These are phyloP conservation scores for Nidula microcarpa DNA, from an alignment of 768 basidiomycete species.

Conservation along the genomic window DNA sequence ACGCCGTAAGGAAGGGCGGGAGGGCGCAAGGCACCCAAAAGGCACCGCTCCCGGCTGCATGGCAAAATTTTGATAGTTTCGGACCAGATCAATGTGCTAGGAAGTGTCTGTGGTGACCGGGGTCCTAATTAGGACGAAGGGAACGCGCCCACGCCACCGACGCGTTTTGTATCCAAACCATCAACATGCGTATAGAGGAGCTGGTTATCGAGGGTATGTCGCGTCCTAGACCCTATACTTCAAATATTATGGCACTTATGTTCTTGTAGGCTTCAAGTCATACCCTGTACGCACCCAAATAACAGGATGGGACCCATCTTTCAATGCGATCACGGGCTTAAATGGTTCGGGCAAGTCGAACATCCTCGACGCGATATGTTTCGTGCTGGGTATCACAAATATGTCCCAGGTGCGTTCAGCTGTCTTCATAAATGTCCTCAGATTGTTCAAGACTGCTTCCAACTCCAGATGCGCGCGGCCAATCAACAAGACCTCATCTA, in stretches of 20 bases:
- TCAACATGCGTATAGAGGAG: slow-evolving; percentile 86
- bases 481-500: slow-evolving; percentile 99
- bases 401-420: slow-evolving; percentile 73
- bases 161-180: not conserved
- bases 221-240: not conserved
- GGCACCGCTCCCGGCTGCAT: not conserved
- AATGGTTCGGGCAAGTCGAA: slow-evolving; percentile 98
- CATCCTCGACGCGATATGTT: slow-evolving; percentile 98
- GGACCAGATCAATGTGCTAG: not conserved
- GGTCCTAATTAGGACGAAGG: not conserved
- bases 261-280: slow-evolving; percentile 83
- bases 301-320: slow-evolving; percentile 94
- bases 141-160: not conserved
- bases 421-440: not conserved
- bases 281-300: slow-evolving; percentile 96
- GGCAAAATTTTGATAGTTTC: not conserved
- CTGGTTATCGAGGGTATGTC: slow-evolving; percentile 82
- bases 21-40: no score
- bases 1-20: no score
- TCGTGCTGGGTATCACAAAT: slow-evolving; percentile 96
- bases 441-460: slow-evolving; percentile 6
- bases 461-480: slow-evolving; percentile 78
- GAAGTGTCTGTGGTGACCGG: not conserved
- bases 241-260: no score
- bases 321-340: slow-evolving; percentile 97